These are phyloP conservation scores for Dryas octopetala DNA, from an alignment of 306 rosid genomes.

Conservation along the genomic window DNA sequence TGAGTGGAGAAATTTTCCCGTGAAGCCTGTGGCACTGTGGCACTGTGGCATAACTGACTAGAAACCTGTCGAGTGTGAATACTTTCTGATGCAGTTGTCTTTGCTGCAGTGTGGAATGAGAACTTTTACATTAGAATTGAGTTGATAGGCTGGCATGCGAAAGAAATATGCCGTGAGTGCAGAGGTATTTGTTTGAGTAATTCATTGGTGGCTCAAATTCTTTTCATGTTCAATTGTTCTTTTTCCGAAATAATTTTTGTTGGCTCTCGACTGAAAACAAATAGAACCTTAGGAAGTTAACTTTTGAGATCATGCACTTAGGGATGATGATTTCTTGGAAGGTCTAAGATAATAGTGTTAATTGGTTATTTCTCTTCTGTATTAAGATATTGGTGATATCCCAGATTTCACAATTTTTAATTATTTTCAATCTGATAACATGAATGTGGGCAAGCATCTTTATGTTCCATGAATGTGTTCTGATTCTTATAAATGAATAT, in stretches of 20 bases:
- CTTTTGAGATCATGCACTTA: conserved; percentile 27
- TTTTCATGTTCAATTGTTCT: conserved; percentile 10
- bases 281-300: conserved; percentile 21
- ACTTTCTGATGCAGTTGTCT: conserved; percentile 28
- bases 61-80: conserved; percentile 38
- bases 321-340: conserved; percentile 31
- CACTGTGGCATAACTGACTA: conserved; percentile 25
- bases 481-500: too few species aligned
- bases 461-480: too few species aligned
- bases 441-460: neutral
- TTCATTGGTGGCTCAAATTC: conserved; percentile 24
- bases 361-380: neutral
- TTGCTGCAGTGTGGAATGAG: conserved; percentile 19
- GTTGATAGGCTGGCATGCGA: conserved; percentile 32
- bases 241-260: conserved; percentile 35
- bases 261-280: conserved; percentile 6
- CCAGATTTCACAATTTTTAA: neutral
- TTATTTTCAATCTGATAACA: neutral
- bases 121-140: conserved; percentile 17
- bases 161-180: conserved; percentile 32
- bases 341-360: neutral
- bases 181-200: conserved; percentile 38
- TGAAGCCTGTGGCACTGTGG: conserved; percentile 21
- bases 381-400: neutral
- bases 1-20: conserved; percentile 22